These are phyloP conservation scores for Hypoxylon intermedium DNA, from an alignment of 495 filamentous ascomycete genomes.

Conservation along the genomic window DNA sequence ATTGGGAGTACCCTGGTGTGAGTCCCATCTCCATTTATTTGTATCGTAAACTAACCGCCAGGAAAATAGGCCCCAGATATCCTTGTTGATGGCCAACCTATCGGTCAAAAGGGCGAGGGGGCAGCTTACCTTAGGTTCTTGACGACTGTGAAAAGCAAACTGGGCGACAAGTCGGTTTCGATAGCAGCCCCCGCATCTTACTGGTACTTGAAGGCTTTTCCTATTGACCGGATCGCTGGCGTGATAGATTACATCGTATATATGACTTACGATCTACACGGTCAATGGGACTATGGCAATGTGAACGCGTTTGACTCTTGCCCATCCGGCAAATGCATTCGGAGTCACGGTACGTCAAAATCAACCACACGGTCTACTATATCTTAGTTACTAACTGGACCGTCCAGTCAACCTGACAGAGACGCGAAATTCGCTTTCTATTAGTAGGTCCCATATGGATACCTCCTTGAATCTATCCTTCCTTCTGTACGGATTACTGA, in stretches of 20 bases:
- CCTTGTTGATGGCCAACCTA: conserved; percentile 21
- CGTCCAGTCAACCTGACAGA: conserved; percentile 52
- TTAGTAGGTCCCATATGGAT: conserved; percentile 26
- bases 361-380: conserved; percentile 29
- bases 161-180: conserved; percentile 36
- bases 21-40: conserved; percentile 3
- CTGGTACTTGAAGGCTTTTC: conserved; percentile 34
- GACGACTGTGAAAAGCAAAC: background rate
- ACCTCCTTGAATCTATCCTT: background rate
- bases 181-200: conserved; percentile 39
- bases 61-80: conserved; percentile 31
- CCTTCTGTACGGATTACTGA: background rate
- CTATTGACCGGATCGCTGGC: conserved; percentile 32
- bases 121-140: conserved; percentile 34
- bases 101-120: conserved; percentile 18
- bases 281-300: conserved; percentile 38
- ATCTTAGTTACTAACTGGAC: conserved; percentile 41
- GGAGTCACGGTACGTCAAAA: background rate
- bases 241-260: conserved; percentile 44
- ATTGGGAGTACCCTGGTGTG: conserved; percentile 51
- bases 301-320: background rate
- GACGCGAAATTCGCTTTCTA: conserved; percentile 45
- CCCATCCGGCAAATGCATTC: conserved; percentile 32
- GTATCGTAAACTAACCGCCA: background rate
- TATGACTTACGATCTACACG: conserved; percentile 52